A percentile compares a stretch with the other conserved stretches of the same genome.
Conservation (phyloP, 2,329 filamentous ascomycete species). For the Cladorrhinum sp. region DNA sequence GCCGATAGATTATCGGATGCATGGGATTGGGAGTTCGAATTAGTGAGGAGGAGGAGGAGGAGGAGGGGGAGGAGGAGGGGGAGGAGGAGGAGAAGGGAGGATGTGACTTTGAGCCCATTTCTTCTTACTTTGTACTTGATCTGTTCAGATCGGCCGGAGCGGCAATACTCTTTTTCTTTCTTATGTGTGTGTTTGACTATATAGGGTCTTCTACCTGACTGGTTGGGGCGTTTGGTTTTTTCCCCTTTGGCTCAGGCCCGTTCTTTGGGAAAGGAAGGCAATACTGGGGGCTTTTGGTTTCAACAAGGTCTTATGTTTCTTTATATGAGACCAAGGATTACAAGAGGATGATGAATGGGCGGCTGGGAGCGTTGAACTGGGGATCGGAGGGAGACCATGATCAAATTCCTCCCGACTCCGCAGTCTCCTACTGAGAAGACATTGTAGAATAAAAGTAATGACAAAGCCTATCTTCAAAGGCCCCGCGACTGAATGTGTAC, state of each 20-base stretch:
- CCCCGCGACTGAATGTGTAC: too few species aligned
- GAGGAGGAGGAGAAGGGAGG: too few species aligned
- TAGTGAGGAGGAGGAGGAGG: constrained; percentile 1
- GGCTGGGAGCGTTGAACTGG: too few species aligned
- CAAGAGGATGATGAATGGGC: background rate
- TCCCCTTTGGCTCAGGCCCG: background rate
- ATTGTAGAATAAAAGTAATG: too few species aligned
- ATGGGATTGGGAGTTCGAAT: constrained; percentile 7
- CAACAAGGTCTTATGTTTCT: background rate
- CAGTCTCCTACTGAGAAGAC: too few species aligned
- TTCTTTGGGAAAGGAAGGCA: background rate
- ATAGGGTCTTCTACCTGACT: background rate
- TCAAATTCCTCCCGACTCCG: too few species aligned
- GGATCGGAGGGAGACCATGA: too few species aligned
- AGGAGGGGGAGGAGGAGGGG: too few species aligned
- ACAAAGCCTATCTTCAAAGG: too few species aligned
- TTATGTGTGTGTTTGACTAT: background rate
- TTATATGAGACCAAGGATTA: background rate
- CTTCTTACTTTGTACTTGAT: constrained; percentile 8
- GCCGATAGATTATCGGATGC: constrained; percentile 17
- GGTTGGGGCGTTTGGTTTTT: background rate
- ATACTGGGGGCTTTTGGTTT: background rate
- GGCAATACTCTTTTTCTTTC: background rate
- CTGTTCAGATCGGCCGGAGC: too few species aligned
- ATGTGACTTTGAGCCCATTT: background rate